Conservation (phyloP, 768 basidiomycete genomes). For the Amanita thiersii region DNA sequence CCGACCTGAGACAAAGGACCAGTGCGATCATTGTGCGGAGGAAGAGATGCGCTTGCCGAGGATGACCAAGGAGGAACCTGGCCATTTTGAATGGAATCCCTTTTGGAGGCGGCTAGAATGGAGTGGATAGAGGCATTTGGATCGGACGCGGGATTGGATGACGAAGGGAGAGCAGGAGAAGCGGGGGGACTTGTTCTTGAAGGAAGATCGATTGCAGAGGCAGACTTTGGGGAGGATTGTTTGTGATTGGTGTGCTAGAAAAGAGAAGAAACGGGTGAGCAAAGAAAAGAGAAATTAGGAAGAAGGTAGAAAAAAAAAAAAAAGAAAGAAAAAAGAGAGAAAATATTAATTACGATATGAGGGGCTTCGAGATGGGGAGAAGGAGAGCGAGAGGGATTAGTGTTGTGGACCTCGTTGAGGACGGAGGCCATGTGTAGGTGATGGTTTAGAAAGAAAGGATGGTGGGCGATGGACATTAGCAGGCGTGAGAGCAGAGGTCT, state of each 20-base stretch:
- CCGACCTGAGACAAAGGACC: constrained; percentile 30
- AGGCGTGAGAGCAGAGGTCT: constrained; percentile 39
- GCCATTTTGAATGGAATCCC: constrained; percentile 31
- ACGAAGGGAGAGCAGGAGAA: constrained; percentile 14
- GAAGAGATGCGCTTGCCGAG: constrained; percentile 17
- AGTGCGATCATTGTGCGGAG: constrained; percentile 22
- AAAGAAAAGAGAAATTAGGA: constrained; percentile 12
- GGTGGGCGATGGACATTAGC: constrained; percentile 34
- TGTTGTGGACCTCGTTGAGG: constrained; percentile 12
- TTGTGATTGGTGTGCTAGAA: constrained; percentile 7
- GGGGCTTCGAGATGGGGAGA: too few species aligned
- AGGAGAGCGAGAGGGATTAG: constrained; percentile 14
- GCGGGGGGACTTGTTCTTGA: constrained; percentile 4
- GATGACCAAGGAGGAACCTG: constrained; percentile 31
- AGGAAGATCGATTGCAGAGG: too few species aligned
- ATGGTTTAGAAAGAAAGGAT: constrained; percentile 38
- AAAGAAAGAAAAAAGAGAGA: constrained; percentile 27
- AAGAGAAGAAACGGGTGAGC: constrained; percentile 19
- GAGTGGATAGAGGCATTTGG: constrained; percentile 41
- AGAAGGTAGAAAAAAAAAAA: constrained; percentile 11
- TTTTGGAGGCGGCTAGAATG: constrained; percentile 43
- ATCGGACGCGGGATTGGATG: constrained; percentile 23
- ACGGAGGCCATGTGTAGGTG: constrained; percentile 33
- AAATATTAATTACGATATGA: too few species aligned
- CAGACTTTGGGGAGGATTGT: constrained; percentile 10